Evolutionary conservation across 2,329 filamentous ascomycete species (phyloP).

Genomic region (Cadophora sp.): DNA sequence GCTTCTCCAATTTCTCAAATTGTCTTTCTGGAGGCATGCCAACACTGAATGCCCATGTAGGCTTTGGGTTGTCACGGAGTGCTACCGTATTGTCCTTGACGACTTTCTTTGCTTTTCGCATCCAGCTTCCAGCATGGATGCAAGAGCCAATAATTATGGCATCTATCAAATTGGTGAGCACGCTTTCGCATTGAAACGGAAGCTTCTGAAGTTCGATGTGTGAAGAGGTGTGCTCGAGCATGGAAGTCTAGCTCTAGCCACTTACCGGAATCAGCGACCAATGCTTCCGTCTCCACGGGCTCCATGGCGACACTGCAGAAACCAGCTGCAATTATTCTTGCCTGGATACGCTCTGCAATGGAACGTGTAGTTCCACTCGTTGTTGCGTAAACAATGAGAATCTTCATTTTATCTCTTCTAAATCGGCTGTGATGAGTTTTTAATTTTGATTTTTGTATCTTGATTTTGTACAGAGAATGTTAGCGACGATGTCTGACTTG

Average conservation of each 20-base stretch:
- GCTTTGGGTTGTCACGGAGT: conserved; percentile 16
- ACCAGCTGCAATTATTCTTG: conserved; percentile 13
- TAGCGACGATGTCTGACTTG: no score
- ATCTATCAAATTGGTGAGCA: not conserved
- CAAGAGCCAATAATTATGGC: conserved; percentile 16
- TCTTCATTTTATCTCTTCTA: not conserved
- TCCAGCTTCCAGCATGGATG: conserved; percentile 15
- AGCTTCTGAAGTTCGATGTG: not conserved
- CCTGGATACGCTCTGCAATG: conserved; percentile 21
- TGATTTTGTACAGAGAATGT: not conserved
- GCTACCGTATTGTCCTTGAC: conserved; percentile 1
- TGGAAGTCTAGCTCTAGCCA: not conserved
- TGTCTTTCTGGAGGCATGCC: conserved; percentile 11
- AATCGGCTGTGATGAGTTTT: not conserved
- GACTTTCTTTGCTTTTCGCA: conserved; percentile 2
- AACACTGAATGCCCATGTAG: conserved; percentile 23
- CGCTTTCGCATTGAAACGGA: not conserved
- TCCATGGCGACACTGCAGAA: conserved; percentile 14
- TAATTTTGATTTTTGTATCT: not conserved
- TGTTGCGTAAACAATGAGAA: conserved; percentile 15
- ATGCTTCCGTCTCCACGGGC: conserved; percentile 1
- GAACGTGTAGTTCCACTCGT: conserved; percentile 12
- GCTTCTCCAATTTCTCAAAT: conserved; percentile 8
- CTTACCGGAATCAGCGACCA: conserved; percentile 14
- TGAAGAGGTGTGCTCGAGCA: not conserved